Base-by-base conservation (phyloP, 2,329 filamentous ascomycete genomes). In the Bipolaris gigantea region DNA sequence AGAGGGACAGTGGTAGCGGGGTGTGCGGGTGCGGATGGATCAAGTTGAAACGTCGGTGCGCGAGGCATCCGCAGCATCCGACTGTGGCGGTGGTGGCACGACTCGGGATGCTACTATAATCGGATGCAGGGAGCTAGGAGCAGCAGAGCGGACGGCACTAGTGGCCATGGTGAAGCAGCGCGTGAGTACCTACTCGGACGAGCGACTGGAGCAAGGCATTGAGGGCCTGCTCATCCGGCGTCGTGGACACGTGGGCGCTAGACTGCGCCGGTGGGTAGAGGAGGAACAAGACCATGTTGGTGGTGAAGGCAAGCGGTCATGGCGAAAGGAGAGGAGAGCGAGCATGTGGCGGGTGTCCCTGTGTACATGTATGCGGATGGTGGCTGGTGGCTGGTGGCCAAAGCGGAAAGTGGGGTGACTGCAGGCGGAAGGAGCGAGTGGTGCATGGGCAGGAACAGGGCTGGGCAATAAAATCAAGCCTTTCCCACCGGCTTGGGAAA, bases 381-480 rank as follows among this genome's bases (percentile, higher is more conserved):
- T 19, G 13, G 10, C 32, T 40, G 25, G 25, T 25, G 25, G 23
- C 27, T 30, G 42, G 42, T 30, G 42, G 42, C 42, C 35, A 16
- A 35, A 23, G 33, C 27, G 10, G 27, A 30, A 30, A 30, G 27
- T 30, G 27, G 21, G 21, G 21, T 16, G 25, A 41, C 39, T 44
- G 11, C 16, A 39, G 36, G 5, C 18, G 36, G 36, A 32, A 30
- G 42, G n/a, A 45, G 33, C 10, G 27, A 30, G 27, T 11, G 27
- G 27, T 30, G 27, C 27, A 30, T 30, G 27, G 13, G 27, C 27
- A 30, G 27, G 27, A 30, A 35, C 32, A 3, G 19, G 43, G 43
- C 43, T 46, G 13, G 43, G 43, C 43, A 46, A 46, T 46, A 36
- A 36, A 45, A 36, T 36, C 35, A 46, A 46, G 43, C 43, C 19